Base-by-base conservation (phyloP, 2,329 filamentous ascomycete genomes). In the Ophiognomonia clavigignenti-juglandacearum region DNA sequence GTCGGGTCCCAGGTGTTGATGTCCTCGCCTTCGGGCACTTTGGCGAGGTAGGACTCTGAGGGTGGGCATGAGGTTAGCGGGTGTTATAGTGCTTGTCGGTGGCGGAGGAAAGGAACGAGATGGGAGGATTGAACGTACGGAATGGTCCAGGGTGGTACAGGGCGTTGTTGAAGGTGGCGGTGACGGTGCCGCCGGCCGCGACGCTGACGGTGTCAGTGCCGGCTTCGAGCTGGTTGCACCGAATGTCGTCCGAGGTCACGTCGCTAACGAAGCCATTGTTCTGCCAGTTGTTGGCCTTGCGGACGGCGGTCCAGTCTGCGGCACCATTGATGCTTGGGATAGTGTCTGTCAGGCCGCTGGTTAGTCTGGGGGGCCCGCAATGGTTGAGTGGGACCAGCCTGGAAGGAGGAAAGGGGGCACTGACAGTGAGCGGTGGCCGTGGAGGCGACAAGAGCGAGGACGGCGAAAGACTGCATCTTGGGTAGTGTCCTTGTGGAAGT, bases 121-220 rank as follows among this genome's bases (percentile, higher is more conserved):
- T 32, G 18, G 14, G 19, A 8, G 22, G 13, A 4, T 3, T 13
- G n/a, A 2, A 24, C 39, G 13, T 24, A 42, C 39, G 59, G 41
- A 66, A 53, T 11, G 68, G 65, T 0, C 66, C 67, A 3, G 65
- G 66, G 54, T 69, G 66, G 47, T 61, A 61, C 44, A 72, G 61
- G 47, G 57, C 52, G 6, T 64, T 59, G 53, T 60, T 62, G 13
- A 66, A 63, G 19, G 62, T 60, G 56, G 71, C 71, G 26, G 61
- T 65, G 31, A 72, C 54, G 4, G 58, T 56, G n/a, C 58, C 51
- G n/a, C 69, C 69, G 14, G 69, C 67, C 16, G 57, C 61, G 3
- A 65, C 67, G n/a, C 51, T 50, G 6, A 60, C 58, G 2, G 60
- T 53, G 6, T 47, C 50, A 22, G 52, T 54, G 10, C 55, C 56